Evolutionary conservation across 768 basidiomycete species (phyloP).

Genomic region (Lentinula boryana): DNA sequence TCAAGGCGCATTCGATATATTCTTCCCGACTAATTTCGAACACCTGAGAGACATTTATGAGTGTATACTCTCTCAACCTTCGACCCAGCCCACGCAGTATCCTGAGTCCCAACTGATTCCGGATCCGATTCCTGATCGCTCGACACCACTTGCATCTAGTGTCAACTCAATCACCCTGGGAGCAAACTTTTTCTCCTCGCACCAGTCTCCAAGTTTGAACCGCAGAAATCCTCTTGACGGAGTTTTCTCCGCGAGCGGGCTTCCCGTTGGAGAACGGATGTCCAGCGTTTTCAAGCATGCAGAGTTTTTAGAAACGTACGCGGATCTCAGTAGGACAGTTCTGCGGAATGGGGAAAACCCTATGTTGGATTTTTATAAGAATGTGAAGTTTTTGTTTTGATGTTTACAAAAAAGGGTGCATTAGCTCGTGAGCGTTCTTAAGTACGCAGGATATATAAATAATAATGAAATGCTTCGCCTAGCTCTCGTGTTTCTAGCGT

Average conservation of each 20-base stretch:
- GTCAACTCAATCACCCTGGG: conserved; percentile 48
- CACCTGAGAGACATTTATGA: conserved; percentile 89
- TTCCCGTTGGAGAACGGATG: conserved; percentile 77
- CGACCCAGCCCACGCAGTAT: conserved; percentile 11
- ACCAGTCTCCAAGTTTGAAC: conserved; percentile 49
- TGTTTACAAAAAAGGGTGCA: neutral
- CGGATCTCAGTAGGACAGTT: conserved; percentile 62
- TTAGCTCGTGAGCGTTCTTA: conserved; percentile 4
- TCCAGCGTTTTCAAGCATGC: conserved; percentile 82
- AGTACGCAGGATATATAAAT: conserved; percentile 39
- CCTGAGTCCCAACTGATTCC: neutral
- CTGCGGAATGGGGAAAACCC: conserved; percentile 84
- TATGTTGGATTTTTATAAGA: conserved; percentile 83
- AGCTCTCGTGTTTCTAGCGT: conserved; percentile 62
- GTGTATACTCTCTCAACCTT: conserved; percentile 62
- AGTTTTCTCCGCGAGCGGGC: conserved; percentile 66
- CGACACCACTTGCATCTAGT: conserved; percentile 47
- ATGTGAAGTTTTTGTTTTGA: conserved; percentile 89
- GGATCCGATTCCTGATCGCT: conserved; percentile 30
- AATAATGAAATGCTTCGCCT: conserved; percentile 77
- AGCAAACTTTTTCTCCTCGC: conserved; percentile 68
- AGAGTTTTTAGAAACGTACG: conserved; percentile 86
- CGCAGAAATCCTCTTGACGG: conserved; percentile 64
- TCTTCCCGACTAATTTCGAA: conserved; percentile 93
- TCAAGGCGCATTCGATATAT: conserved; percentile 97